A percentile compares a stretch with the other conserved stretches of the same genome.
Evolutionary conservation across 305 asterid genomes (phyloP).

Genomic region (Solanum hybrid): DNA sequence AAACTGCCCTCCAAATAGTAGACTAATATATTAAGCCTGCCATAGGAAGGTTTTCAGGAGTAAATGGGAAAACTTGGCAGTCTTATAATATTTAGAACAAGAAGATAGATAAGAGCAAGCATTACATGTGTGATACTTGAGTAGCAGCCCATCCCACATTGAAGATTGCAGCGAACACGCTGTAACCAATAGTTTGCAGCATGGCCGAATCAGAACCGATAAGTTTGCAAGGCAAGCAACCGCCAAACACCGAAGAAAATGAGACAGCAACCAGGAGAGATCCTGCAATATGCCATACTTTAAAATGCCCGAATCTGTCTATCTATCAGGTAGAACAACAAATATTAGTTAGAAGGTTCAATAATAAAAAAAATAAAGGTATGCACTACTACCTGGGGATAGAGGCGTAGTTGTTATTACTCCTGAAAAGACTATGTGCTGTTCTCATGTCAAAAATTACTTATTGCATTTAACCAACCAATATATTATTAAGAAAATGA

Average conservation of each 20-base stretch:
- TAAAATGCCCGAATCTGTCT: slow-evolving; percentile 78
- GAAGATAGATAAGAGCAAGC: slow-evolving; percentile 1
- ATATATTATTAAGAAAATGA: neutral
- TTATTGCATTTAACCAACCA: neutral
- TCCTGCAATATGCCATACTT: slow-evolving; percentile 80
- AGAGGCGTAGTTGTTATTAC: neutral
- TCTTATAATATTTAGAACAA: neutral
- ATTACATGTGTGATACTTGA: slow-evolving; percentile 92
- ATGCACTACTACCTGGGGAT: neutral
- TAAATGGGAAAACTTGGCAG: neutral
- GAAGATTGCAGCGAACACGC: slow-evolving; percentile 75
- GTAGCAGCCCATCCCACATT: slow-evolving; percentile 96
- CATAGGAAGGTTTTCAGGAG: neutral
- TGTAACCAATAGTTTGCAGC: slow-evolving; percentile 51
- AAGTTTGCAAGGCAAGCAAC: slow-evolving; percentile 78
- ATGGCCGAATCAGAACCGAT: slow-evolving; percentile 54
- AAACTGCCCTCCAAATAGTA: neutral
- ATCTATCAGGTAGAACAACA: slow-evolving; percentile 37
- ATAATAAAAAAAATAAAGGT: neutral
- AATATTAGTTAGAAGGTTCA: neutral
- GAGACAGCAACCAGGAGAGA: slow-evolving; percentile 72
- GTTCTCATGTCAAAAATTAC: neutral
- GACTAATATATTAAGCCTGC: neutral
- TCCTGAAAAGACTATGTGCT: neutral
- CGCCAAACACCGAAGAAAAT: slow-evolving; percentile 86